A percentile compares a stretch with the other conserved stretches of the same genome.
Conservation (phyloP, 2,329 filamentous ascomycete species). For the Alternaria dauci region DNA sequence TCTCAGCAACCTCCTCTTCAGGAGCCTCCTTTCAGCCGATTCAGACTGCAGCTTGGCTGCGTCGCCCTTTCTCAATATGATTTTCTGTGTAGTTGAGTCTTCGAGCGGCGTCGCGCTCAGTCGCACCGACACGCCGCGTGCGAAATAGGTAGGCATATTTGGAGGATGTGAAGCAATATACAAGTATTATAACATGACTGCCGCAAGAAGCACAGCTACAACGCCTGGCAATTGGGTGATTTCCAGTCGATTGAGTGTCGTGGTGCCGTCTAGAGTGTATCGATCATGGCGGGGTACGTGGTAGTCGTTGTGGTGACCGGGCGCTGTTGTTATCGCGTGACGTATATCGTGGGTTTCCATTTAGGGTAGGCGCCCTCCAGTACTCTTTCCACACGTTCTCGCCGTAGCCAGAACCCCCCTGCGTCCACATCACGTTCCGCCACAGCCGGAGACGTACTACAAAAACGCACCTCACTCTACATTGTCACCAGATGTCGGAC, state of each 20-base stretch:
- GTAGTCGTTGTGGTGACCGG: constrained; percentile 8
- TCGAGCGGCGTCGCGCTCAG: constrained; percentile 38
- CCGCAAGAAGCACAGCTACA: background rate
- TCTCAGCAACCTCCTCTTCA: constrained; percentile 27
- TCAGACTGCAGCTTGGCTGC: constrained; percentile 31
- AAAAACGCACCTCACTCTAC: no score
- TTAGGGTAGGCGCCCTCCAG: constrained; percentile 21
- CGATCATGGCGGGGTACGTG: constrained; percentile 4
- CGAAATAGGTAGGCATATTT: constrained; percentile 46
- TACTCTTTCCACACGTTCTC: constrained; percentile 8
- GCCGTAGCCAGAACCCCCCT: background rate
- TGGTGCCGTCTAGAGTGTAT: constrained; percentile 3
- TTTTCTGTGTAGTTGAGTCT: constrained; percentile 35
- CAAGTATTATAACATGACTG: background rate
- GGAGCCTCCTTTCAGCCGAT: constrained; percentile 30
- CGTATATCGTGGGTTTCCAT: constrained; percentile 17
- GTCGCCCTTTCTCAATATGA: constrained; percentile 33
- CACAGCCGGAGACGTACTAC: background rate
- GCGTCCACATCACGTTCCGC: background rate
- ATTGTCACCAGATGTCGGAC: background rate
- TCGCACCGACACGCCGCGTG: constrained; percentile 35
- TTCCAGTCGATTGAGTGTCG: background rate
- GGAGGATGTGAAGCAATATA: background rate
- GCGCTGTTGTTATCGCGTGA: constrained; percentile 23
- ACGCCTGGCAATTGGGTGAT: background rate